Base-by-base conservation (phyloP, 192 early-diverging fungal species). In the Linnemannia schmuckeri region DNA sequence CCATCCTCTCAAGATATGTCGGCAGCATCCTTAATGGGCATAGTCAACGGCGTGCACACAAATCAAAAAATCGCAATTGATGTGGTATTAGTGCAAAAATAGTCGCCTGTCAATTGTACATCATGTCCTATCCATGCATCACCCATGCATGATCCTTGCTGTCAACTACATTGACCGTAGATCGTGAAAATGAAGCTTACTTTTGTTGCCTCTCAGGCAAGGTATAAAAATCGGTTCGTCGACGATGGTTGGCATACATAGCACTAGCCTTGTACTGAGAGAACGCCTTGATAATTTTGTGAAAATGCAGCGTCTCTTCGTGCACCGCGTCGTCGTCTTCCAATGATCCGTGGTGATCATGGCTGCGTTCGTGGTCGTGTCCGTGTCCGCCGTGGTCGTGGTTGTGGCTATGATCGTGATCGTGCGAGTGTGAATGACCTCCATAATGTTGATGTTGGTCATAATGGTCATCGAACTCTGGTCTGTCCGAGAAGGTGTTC, bases 171-270 rank as follows among this genome's bases (percentile, higher is more conserved):
- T 27, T 24, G n/a, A 27, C 24, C 6, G 24, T 7, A 27, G 30
- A 7, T 10, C 40, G 47, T 79, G 75, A 22, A 89, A 81, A 72
- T 37, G 85, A 82, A 27, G 40, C 54, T 73, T 81, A 87, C 85
- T 83, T 74, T 52, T 94, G 92, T 77, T 96, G 95, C 20, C 90
- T 89, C 88, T 94, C 92, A 18, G 94, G 86, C 18, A 96, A 82
- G 20, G 88, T 79, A 75, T 91, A 87, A 80, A 93, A 94, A 79
- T 93, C 91, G 13, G 88, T 90, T 61, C 94, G 82, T 46, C 93
- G 89, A 42, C 93, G 92, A 80, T 95, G 93, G 80, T 93, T 91
- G 22, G 89, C 90, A 73, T 92, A 92, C 46, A 93, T 88, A 6
- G 93, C 88, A 57, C 92, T 91, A 30, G 88, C 78, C 75, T 92